Evolutionary conservation across 2,329 filamentous ascomycete species (phyloP).

Genomic region (Zymoseptoria pseudotritici): DNA sequence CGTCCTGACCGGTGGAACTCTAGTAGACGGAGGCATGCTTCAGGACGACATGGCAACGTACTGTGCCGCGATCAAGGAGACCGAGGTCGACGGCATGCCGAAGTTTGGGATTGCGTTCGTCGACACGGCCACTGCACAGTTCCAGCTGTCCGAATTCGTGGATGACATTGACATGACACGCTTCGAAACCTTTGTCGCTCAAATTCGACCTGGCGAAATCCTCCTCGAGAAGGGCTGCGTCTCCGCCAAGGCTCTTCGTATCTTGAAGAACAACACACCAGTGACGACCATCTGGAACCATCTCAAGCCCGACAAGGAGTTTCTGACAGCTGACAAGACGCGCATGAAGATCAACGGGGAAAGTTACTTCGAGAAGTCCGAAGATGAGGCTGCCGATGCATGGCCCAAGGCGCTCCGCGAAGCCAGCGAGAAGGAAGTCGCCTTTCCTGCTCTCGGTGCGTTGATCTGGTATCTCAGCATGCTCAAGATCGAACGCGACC

Average conservation of each 20-base stretch:
- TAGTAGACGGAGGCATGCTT: conserved; percentile 93
- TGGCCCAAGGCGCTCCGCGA: conserved; percentile 74
- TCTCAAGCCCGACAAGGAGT: conserved; percentile 78
- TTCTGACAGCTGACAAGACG: conserved; percentile 79
- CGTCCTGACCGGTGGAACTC: conserved; percentile 82
- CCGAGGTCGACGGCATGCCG: conserved; percentile 62
- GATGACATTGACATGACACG: conserved; percentile 92
- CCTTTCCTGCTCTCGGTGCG: conserved; percentile 88
- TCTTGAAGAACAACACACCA: conserved; percentile 90
- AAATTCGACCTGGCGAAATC: conserved; percentile 81
- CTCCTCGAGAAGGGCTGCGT: conserved; percentile 74
- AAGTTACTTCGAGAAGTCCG: conserved; percentile 63
- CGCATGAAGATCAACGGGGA: conserved; percentile 71
- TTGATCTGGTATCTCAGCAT: conserved; percentile 74
- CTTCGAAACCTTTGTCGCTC: conserved; percentile 93
- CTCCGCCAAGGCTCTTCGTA: conserved; percentile 81
- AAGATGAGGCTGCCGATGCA: conserved; percentile 49
- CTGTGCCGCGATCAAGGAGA: conserved; percentile 82
- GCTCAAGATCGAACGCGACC: conserved; percentile 79
- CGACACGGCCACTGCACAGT: conserved; percentile 91
- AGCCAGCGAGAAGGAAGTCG: conserved; percentile 66
- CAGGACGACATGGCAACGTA: conserved; percentile 97
- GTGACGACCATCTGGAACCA: conserved; percentile 95
- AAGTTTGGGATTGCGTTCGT: conserved; percentile 90
- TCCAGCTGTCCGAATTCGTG: conserved; percentile 83